A percentile compares a stretch with the other conserved stretches of the same genome.
Conservation (phyloP, 2,329 filamentous ascomycete genomes). For the Colletotrichum eremochloae region DNA sequence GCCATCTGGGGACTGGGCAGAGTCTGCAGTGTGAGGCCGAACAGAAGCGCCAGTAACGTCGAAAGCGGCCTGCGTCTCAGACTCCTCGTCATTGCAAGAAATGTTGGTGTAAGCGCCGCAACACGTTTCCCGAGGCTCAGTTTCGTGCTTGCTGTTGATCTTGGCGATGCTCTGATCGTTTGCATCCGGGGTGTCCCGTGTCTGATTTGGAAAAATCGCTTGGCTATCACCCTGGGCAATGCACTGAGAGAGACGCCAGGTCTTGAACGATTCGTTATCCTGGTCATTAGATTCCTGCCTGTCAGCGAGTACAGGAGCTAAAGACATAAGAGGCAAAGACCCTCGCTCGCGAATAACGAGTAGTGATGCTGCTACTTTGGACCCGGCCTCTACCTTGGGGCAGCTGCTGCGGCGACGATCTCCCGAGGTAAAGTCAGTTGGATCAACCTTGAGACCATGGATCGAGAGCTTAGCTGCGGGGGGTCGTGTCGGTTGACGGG, state of each 20-base stretch:
- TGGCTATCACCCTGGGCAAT: slow-evolving; percentile 22
- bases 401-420: slow-evolving; percentile 31
- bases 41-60: not conserved
- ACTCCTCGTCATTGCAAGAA: not conserved
- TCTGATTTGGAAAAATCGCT: not conserved
- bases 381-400: slow-evolving; percentile 17
- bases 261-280: slow-evolving; percentile 43
- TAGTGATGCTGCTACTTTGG: slow-evolving; percentile 25
- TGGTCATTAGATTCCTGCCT: slow-evolving; percentile 6
- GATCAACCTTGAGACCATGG: slow-evolving; percentile 25
- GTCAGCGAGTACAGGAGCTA: slow-evolving; percentile 34
- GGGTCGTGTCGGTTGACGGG: slow-evolving; percentile 7
- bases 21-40: slow-evolving; percentile 16
- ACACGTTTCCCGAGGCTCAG: not conserved
- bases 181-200: not conserved
- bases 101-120: not conserved
- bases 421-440: not conserved
- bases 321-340: slow-evolving; percentile 36
- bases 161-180: not conserved
- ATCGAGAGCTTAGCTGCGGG: slow-evolving; percentile 19
- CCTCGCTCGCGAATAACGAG: slow-evolving; percentile 36
- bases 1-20: slow-evolving; percentile 27
- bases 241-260: slow-evolving; percentile 43
- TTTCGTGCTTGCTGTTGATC: not conserved
- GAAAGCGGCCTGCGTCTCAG: not conserved